These are phyloP conservation scores for Aquanectria penicillioides DNA, from an alignment of 2,329 filamentous ascomycete species.

Conservation along the genomic window DNA sequence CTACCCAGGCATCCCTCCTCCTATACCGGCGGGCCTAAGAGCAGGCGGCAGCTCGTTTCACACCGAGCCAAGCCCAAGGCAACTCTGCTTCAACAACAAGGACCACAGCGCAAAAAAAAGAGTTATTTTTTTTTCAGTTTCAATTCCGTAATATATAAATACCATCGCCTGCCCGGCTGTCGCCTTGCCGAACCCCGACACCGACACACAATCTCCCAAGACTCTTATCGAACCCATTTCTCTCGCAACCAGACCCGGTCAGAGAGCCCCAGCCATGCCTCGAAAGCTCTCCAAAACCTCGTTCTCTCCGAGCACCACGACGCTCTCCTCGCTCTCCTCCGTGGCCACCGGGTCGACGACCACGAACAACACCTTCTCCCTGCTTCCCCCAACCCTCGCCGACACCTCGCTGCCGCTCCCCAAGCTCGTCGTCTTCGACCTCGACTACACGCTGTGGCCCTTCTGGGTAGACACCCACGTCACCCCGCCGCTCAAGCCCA, in stretches of 20 bases:
- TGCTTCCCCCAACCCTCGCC: constrained; percentile 55
- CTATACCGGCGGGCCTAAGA: background rate
- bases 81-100: too few species aligned
- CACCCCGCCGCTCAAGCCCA: constrained; percentile 72
- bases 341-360: constrained; percentile 29
- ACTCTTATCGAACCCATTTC: too few species aligned
- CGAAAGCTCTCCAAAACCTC: constrained; percentile 46
- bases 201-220: too few species aligned
- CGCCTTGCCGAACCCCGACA: too few species aligned
- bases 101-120: too few species aligned
- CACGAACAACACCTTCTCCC: too few species aligned
- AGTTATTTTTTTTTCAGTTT: too few species aligned
- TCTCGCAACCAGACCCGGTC: background rate
- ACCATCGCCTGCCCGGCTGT: too few species aligned
- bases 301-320: constrained; percentile 33
- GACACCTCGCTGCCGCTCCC: constrained; percentile 75
- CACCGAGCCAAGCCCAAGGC: too few species aligned
- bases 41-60: background rate
- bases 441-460: constrained; percentile 99
- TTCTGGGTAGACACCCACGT: constrained; percentile 98
- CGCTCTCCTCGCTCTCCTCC: constrained; percentile 33
- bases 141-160: too few species aligned
- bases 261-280: constrained; percentile 42
- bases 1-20: constrained; percentile 6
- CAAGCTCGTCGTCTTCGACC: constrained; percentile 88